Base-by-base conservation (phyloP, 2,329 filamentous ascomycete genomes). In the Thermothelomyces thermophilus region DNA sequence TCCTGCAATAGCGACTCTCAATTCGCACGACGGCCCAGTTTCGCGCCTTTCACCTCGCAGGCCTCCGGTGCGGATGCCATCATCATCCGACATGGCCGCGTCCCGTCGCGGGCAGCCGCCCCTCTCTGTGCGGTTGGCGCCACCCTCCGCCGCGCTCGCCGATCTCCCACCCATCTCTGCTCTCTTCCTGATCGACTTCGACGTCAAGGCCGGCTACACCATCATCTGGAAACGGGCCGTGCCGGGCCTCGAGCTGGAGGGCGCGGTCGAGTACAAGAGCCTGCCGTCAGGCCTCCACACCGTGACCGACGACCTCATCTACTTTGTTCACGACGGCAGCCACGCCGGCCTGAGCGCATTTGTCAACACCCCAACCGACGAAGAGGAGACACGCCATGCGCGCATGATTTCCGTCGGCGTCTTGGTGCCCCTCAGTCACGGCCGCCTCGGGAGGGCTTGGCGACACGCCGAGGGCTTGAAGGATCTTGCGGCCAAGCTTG, bases 191-290 rank as follows among this genome's bases (percentile, higher is more conserved):
- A 91, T 95, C 68, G 82, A 87, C 64, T 95, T 95, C 71, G 90
- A 95, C 69, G 86, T 91, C 70, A 93, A 90, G 68, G 85, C 89
- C 62, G 90, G 90, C 73, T 95, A 84, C 69, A 95, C 89, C 40
- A 86, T 97, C 63, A 81, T 82, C 31, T 97, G 93, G 93, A 89
- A 94, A 67, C 82, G 80, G 58, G 80, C 84, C 11, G 70, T 81
- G 1, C 74, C 82, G 13, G 83, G 80, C 42, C 76, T 91, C 70
- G 75, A 79, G 68, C 78, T 97, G 42, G 87, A 95, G 59, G 89
- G 89, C 48, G 82, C 86, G 20, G 89, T 96, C 62, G 93, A 98
- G 70, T 98, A 90, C 77, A 97, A 96, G 70, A 94, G 89, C 54
- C 77, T 98, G 41, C 93, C 93, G 2, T 97, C 91, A 0, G 93